These are phyloP conservation scores for Colletotrichum melonis DNA, from an alignment of 2,329 filamentous ascomycete genomes.

Conservation along the genomic window DNA sequence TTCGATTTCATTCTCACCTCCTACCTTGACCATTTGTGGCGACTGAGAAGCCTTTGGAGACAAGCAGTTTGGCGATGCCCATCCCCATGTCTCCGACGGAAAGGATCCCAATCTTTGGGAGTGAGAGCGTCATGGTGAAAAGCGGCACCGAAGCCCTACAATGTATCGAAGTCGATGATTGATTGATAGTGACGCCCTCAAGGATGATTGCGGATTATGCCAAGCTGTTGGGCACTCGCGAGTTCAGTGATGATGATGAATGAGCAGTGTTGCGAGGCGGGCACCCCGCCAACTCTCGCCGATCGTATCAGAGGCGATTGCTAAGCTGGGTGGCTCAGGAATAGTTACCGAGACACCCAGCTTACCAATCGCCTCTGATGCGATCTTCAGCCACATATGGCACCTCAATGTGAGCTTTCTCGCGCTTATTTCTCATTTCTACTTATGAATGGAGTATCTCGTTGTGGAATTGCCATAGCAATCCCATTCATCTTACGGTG, in stretches of 20 bases:
- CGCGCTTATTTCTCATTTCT: no score
- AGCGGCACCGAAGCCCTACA: neutral
- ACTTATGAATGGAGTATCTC: neutral
- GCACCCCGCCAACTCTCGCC: neutral
- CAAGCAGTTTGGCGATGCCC: conserved; percentile 60
- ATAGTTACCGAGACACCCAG: neutral
- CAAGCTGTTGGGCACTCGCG: neutral
- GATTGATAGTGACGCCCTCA: neutral
- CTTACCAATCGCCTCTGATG: neutral
- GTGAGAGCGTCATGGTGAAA: conserved; percentile 9
- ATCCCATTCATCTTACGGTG: no score
- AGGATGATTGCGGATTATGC: neutral
- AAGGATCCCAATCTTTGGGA: conserved; percentile 56
- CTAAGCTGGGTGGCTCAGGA: neutral
- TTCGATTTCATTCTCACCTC: conserved; percentile 47
- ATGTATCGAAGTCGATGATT: neutral
- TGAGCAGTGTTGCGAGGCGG: neutral
- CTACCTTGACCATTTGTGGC: conserved; percentile 60
- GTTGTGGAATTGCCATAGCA: neutral
- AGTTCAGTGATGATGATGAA: neutral
- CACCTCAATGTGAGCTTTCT: neutral
- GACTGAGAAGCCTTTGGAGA: conserved; percentile 59
- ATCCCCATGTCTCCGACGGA: conserved; percentile 67
- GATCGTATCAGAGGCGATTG: neutral
- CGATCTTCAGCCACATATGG: neutral